These are phyloP conservation scores for Immersiporthe knoxdaviesiana DNA, from an alignment of 2,329 filamentous ascomycete species.

Conservation along the genomic window DNA sequence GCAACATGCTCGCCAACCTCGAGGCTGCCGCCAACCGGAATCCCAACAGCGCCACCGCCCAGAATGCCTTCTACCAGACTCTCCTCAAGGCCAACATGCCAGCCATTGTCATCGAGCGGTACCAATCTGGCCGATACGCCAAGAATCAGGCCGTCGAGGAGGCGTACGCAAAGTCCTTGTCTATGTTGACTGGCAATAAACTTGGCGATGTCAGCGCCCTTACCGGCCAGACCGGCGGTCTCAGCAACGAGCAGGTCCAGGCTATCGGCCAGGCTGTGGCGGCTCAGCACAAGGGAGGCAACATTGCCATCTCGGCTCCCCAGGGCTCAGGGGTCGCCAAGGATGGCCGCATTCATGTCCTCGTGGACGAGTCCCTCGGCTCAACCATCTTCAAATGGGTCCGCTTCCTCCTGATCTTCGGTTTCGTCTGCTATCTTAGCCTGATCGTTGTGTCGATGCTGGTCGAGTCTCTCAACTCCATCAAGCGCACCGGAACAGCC, in stretches of 20 bases:
- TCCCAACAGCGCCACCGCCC: conserved; percentile 80
- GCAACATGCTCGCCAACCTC: conserved; percentile 75
- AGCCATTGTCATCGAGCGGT: conserved; percentile 87
- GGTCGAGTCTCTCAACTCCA: conserved; percentile 76
- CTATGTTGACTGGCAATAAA: conserved; percentile 35
- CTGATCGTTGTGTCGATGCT: conserved; percentile 80
- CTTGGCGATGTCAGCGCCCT: conserved; percentile 36
- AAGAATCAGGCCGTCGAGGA: conserved; percentile 77
- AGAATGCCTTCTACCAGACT: conserved; percentile 92
- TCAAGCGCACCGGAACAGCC: conserved; percentile 74
- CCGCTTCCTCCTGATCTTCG: conserved; percentile 81
- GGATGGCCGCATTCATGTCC: conserved; percentile 87
- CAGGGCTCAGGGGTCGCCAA: conserved; percentile 68
- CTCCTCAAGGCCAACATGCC: conserved; percentile 92
- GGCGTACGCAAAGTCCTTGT: conserved; percentile 76
- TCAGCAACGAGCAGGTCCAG: conserved; percentile 69
- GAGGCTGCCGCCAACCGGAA: conserved; percentile 95
- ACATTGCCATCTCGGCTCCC: conserved; percentile 58
- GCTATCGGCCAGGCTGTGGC: conserved; percentile 82
- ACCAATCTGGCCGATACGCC: conserved; percentile 84
- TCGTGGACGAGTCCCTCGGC: conserved; percentile 87
- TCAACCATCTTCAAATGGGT: conserved; percentile 86
- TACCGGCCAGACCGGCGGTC: conserved; percentile 41
- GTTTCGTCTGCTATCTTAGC: conserved; percentile 76
- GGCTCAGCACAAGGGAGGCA: conserved; percentile 69